phyloP scores from a whole-genome alignment of 257 asterid species.

The Ocimum tenuiflorum region DNA sequence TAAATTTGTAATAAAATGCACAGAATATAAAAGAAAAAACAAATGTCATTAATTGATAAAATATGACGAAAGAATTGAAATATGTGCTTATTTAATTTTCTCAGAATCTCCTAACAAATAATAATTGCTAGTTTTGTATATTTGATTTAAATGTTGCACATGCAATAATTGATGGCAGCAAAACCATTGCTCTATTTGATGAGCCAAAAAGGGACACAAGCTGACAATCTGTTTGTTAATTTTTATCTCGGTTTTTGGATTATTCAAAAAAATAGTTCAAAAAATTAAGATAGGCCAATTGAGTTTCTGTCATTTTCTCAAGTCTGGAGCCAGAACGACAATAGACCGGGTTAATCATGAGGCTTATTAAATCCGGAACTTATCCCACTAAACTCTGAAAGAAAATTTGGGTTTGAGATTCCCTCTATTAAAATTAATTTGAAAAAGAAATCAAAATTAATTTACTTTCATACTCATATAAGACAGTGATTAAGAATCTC shows the following conservation, averaged over 20 bases:
- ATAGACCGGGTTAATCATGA: too few species aligned
- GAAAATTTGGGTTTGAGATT: neutral
- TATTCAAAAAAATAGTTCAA: neutral
- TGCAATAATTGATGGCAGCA: conserved; percentile 46
- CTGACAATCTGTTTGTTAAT: conserved; percentile 30
- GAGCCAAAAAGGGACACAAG: conserved; percentile 35
- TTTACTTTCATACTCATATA: too few species aligned
- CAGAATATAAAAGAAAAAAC: too few species aligned
- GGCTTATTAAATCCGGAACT: neutral
- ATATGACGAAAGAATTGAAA: too few species aligned
- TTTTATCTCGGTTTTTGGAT: conserved; percentile 16
- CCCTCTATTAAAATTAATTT: too few species aligned
- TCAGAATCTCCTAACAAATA: too few species aligned
- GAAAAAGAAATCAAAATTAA: too few species aligned
- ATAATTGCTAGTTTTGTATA: too few species aligned
- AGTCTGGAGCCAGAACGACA: neutral
- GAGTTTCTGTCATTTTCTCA: conserved; percentile 19
- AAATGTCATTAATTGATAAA: too few species aligned
- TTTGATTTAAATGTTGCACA: conserved; percentile 39
- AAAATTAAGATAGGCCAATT: neutral
- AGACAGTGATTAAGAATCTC: too few species aligned
- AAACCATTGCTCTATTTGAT: conserved; percentile 36
- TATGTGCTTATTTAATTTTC: too few species aligned
- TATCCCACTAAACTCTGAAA: neutral
- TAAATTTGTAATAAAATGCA: too few species aligned